Evolutionary conservation across 768 basidiomycete species (phyloP), one percentile per base, ranked within the genome.

Genomic region (Megacollybia marginata): DNA sequence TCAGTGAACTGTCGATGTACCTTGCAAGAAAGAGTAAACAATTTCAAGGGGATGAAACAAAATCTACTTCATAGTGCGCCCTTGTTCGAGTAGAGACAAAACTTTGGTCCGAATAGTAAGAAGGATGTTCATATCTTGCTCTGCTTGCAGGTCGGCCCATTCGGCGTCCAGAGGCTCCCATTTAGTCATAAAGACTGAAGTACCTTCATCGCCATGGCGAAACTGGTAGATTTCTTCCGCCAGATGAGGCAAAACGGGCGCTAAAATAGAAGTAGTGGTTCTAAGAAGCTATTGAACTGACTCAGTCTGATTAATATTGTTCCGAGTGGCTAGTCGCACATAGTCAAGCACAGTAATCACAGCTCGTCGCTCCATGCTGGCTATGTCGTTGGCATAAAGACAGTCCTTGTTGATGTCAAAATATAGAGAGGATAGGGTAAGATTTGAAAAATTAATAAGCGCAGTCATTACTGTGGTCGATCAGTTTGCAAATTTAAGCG

Each of bases 321-420:
- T 28, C 23, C 23, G 6, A 28, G 23, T 28, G 20, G 42, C n/a
- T 34, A 45, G 4, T 32, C 71, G 54, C 42, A 90, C 92, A 61
- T 84, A 74, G 51, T 82, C 74, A 11, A 96, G 70, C 2, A 88
- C 85, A 5, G 84, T 80, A 7, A 92, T 63, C 12, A 88, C 74
- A 1, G 77, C 78, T 45, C 79, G 72, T 12, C 95, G 81, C 38
- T 80, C 72, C 2, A 63, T 56, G 51, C 77, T 76, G 18, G 71
- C 57, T 2, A 66, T 48, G 9, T 68, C 60, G 57, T 88, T 75
- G 33, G 90, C 88, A 59, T 99, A 97, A 9, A 99, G 68, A 42
- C 77, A 76, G 63, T 98, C 95, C 63, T 96, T 96, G 33, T 82
- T 88, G 45, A 89, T 82, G 59, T 94, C 92, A 54, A 97, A 90